Conservation (phyloP, 768 basidiomycete genomes). For the Tulasnella sp. region DNA sequence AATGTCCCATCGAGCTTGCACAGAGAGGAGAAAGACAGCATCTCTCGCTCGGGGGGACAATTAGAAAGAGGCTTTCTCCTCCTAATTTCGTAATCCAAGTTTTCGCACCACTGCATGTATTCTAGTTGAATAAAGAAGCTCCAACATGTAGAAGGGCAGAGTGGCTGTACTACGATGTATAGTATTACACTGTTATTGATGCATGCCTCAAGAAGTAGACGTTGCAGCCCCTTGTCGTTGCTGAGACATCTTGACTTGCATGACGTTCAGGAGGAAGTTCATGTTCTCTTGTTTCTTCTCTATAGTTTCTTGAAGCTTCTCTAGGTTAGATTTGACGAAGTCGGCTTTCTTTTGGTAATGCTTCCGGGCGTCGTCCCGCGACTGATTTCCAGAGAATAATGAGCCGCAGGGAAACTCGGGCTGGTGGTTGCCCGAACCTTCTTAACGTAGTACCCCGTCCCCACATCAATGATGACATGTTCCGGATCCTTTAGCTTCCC, state of each 20-base stretch:
- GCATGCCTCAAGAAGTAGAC: not conserved
- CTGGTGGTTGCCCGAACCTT: slow-evolving; percentile 56
- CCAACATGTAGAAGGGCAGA: no score
- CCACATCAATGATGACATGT: slow-evolving; percentile 90
- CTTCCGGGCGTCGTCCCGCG: slow-evolving; percentile 70
- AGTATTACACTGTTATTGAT: no score
- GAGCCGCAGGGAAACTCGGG: not conserved
- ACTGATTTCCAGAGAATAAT: slow-evolving; percentile 46
- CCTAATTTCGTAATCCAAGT: no score
- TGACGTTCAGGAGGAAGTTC: slow-evolving; percentile 64
- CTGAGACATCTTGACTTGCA: slow-evolving; percentile 60
- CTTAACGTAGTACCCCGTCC: slow-evolving; percentile 94
- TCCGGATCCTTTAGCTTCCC: slow-evolving; percentile 80
- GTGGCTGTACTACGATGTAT: no score
- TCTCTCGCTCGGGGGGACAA: no score
- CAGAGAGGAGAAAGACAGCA: not conserved
- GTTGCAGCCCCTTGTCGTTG: slow-evolving; percentile 28
- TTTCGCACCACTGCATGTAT: no score
- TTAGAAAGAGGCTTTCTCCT: no score
- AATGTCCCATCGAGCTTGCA: not conserved
- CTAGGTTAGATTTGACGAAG: slow-evolving; percentile 77
- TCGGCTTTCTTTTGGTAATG: slow-evolving; percentile 80
- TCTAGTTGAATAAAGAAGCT: no score
- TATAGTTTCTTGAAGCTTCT: slow-evolving; percentile 83
- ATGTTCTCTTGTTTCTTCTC: slow-evolving; percentile 88